A percentile compares a stretch with the other conserved stretches of the same genome.
These are phyloP conservation scores for Psilocybe mexicana DNA, from an alignment of 1,284 basidiomycete species.

Conservation along the genomic window DNA sequence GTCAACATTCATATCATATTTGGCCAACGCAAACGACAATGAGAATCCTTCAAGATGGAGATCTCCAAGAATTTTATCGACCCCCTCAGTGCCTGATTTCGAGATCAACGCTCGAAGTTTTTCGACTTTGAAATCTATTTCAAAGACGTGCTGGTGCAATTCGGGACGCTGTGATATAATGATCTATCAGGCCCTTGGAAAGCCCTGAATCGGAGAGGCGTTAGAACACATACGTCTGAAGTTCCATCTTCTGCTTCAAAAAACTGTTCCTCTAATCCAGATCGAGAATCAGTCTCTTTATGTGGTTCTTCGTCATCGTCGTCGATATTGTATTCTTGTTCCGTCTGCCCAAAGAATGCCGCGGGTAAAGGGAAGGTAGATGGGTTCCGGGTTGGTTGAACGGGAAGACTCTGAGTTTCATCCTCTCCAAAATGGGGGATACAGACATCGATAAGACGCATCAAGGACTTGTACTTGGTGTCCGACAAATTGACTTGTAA, in stretches of 20 bases:
- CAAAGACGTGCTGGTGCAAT: constrained; percentile 83
- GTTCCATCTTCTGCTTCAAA: constrained; percentile 75
- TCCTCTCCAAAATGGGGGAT: constrained; percentile 81
- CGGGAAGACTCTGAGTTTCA: constrained; percentile 23
- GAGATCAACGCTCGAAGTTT: constrained; percentile 84
- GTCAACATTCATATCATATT: constrained; percentile 89
- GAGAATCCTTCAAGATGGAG: constrained; percentile 83
- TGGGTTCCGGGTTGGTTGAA: constrained; percentile 26
- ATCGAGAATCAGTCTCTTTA: constrained; percentile 35
- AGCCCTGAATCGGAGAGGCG: neutral
- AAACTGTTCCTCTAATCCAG: constrained; percentile 54
- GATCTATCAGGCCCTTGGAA: neutral
- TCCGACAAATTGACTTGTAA: constrained; percentile 96
- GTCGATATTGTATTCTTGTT: constrained; percentile 71
- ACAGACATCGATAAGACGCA: constrained; percentile 91
- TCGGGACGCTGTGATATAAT: constrained; percentile 36
- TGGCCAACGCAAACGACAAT: constrained; percentile 72
- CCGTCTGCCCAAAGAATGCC: constrained; percentile 52
- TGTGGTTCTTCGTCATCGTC: constrained; percentile 55
- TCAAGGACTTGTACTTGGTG: constrained; percentile 91
- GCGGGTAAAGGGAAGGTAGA: constrained; percentile 53
- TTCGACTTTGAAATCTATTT: constrained; percentile 90
- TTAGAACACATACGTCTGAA: constrained; percentile 48
- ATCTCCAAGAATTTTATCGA: constrained; percentile 78
- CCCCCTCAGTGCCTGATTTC: constrained; percentile 60